phyloP scores from a whole-genome alignment of 208 protist species.

The Angomonas deanei region DNA sequence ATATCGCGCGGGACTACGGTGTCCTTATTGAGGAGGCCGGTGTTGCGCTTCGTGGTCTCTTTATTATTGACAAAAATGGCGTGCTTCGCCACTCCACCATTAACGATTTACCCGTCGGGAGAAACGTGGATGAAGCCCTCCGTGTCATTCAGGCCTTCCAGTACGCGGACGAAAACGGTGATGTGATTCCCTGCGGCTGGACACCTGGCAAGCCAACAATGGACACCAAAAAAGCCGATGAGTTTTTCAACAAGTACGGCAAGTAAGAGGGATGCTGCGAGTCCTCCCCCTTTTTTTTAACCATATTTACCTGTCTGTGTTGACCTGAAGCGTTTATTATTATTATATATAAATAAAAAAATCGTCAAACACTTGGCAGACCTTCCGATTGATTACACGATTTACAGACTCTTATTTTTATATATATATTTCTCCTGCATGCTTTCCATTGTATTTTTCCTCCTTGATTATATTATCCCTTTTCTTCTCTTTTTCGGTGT shows the following conservation, averaged over 20 bases:
- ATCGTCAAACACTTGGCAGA: too few species aligned
- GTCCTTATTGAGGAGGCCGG: constrained; percentile 90
- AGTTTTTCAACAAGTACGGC: constrained; percentile 89
- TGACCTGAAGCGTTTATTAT: not conserved
- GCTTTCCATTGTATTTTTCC: not conserved
- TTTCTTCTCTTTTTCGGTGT: not conserved
- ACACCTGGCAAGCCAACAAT: constrained; percentile 89
- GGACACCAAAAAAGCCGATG: constrained; percentile 82
- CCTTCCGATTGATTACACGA: not conserved
- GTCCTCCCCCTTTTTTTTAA: too few species aligned
- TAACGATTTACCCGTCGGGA: constrained; percentile 95
- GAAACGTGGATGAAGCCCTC: constrained; percentile 94
- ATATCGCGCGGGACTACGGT: constrained; percentile 92
- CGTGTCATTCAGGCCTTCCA: constrained; percentile 95
- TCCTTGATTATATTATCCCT: not conserved
- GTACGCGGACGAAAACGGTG: constrained; percentile 92
- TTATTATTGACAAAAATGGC: constrained; percentile 95
- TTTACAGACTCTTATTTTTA: not conserved
- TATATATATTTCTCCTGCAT: not conserved
- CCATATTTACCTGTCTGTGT: too few species aligned
- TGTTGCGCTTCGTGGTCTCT: constrained; percentile 89
- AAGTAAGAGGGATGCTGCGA: constrained; percentile 2
- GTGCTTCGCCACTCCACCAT: constrained; percentile 90
- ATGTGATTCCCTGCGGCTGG: constrained; percentile 95
- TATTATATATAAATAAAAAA: too few species aligned